Conservation (phyloP, 768 basidiomycete species). For the Ramaria rubella region DNA sequence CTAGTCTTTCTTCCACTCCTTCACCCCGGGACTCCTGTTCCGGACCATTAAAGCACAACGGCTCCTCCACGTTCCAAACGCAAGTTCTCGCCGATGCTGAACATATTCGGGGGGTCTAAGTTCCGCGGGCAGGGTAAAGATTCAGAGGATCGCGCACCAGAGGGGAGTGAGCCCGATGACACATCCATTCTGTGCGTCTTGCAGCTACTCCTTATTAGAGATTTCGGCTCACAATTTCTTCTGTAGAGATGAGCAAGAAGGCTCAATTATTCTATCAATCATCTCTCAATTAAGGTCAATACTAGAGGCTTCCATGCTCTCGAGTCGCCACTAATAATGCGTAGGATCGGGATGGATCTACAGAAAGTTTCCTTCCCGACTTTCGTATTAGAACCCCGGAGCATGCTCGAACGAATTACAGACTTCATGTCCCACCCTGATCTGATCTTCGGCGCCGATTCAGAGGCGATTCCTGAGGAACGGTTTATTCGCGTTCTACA, state of each 20-base stretch:
- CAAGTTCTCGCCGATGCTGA: background rate
- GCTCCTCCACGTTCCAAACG: background rate
- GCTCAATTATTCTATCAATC: slow-evolving; percentile 78
- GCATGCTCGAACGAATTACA: slow-evolving; percentile 96
- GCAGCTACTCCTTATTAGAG: too few species aligned
- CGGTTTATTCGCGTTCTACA: slow-evolving; percentile 86
- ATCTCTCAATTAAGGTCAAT: slow-evolving; percentile 83
- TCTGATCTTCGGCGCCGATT: slow-evolving; percentile 86
- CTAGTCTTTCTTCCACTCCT: background rate
- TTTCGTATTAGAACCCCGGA: slow-evolving; percentile 94
- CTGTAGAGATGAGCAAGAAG: slow-evolving; percentile 83
- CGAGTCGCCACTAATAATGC: background rate
- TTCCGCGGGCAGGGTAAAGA: slow-evolving; percentile 1
- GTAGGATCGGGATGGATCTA: slow-evolving; percentile 94
- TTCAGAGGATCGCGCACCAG: slow-evolving; percentile 59
- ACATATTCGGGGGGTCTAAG: slow-evolving; percentile 7
- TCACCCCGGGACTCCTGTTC: background rate
- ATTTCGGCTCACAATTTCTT: background rate
- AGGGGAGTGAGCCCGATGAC: slow-evolving; percentile 84
- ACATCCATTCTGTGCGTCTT: slow-evolving; percentile 67
- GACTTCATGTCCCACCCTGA: slow-evolving; percentile 99
- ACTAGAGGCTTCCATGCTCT: slow-evolving; percentile 1
- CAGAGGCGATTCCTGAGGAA: slow-evolving; percentile 78
- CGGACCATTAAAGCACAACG: background rate
- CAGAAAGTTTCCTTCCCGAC: slow-evolving; percentile 89